Evolutionary conservation across 2,329 filamentous ascomycete species (phyloP), one percentile per base, ranked within the genome.

Genomic region (Massarina eburnea): DNA sequence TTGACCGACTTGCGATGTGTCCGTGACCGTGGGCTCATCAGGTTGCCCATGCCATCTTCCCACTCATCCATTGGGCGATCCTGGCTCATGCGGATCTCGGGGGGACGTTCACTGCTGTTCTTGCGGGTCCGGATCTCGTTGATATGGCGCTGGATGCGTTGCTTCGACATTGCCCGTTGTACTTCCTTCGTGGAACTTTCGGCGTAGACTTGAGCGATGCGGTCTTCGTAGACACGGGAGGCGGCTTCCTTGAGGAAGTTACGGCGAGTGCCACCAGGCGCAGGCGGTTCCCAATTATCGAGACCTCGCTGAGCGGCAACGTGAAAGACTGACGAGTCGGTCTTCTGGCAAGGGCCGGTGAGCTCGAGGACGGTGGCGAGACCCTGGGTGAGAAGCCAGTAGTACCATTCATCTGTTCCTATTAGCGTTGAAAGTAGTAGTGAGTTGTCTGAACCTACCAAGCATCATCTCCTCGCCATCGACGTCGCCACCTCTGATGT

Each of bases 201-300:
- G 12, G 66, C 61, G 40, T 70, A 71, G 21, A 57, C 55, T 30
- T 70, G 54, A 15, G 66, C 67, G 35, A 75, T 70, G 51, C 72
- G 73, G 49, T 79, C 76, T 59, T 82, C 79, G 62, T 85, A 85
- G 17, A 82, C 74, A 18, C 80, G 78, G 1, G 79, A 76, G 24
- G 84, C 75, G 1, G 82, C 80, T 59, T 84, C 80, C 46, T 80
- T 80, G 45, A 86, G 71, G 64, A 86, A 86, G 3, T 73, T 77
- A 10, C 73, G 71, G 15, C 80, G 78, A 41, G 74, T 79, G 34
- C 72, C 69, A 37, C 71, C 74, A 29, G 62, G 61, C 12, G 60
- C 51, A 0, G 78, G 76, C 7, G 73, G 70, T 9, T 73, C 72
- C 82, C 82, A 86, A 39, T 73, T 71, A 2, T 77, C 79, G 69